Conservation (phyloP, 163 green algal species). For the Volvox carteri region DNA sequence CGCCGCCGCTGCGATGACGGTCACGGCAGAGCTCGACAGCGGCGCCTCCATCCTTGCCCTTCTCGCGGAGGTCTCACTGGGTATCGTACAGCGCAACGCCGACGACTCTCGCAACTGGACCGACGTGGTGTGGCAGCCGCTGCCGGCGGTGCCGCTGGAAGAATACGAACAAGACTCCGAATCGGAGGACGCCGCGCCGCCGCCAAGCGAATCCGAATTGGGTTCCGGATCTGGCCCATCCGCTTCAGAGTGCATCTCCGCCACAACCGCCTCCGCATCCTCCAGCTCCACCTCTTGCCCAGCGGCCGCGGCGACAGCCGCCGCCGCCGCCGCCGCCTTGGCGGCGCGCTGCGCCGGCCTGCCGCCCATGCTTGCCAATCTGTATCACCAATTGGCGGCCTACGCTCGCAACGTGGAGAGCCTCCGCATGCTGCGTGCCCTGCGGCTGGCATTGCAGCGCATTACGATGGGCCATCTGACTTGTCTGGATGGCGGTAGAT, state of each 20-base stretch:
- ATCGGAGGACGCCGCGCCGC: not conserved
- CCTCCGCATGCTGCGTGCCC: constrained; percentile 12
- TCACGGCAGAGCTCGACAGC: not conserved
- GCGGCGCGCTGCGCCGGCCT: not conserved
- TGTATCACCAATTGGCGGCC: constrained; percentile 36
- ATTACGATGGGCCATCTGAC: constrained; percentile 35
- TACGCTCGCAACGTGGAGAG: constrained; percentile 37
- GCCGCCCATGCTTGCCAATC: constrained; percentile 38
- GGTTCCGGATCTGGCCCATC: too few species aligned
- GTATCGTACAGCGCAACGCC: not conserved
- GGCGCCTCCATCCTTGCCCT: not conserved
- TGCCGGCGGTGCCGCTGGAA: not conserved
- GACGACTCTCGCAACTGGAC: constrained; percentile 1
- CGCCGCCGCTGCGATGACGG: not conserved
- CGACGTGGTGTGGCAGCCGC: constrained; percentile 1
- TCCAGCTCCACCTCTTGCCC: not conserved
- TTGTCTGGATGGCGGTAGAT: not conserved
- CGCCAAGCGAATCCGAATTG: not conserved
- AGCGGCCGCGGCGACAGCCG: too few species aligned
- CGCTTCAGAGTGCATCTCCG: too few species aligned
- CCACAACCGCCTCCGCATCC: not conserved
- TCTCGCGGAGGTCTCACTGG: constrained; percentile 40
- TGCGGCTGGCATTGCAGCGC: constrained; percentile 49
- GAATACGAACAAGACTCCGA: not conserved
- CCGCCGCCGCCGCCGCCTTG: not conserved